A percentile compares a stretch with the other conserved stretches of the same genome.
Evolutionary conservation across 106 monocot genomes (phyloP).

Genomic region (Phalaenopsis equestris): DNA sequence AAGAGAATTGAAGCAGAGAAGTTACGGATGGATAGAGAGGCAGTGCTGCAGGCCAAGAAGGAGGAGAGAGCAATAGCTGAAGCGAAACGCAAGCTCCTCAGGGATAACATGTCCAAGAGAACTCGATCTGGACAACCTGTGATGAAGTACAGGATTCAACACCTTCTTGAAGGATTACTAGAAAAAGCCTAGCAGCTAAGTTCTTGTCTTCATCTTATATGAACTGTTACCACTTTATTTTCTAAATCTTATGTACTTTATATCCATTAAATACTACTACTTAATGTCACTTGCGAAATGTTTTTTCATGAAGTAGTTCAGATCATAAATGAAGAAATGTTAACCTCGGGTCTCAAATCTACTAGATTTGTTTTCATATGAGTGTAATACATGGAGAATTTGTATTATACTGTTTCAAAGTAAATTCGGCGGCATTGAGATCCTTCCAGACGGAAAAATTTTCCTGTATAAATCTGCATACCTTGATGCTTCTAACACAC

Average conservation of each 20-base stretch:
- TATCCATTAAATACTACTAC: too few species aligned
- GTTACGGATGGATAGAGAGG: constrained; percentile 55
- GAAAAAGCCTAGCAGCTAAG: constrained; percentile 5
- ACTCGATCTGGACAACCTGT: constrained; percentile 85
- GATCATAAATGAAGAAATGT: too few species aligned
- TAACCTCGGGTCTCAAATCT: too few species aligned
- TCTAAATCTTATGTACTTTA: not conserved
- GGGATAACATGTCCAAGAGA: constrained; percentile 75
- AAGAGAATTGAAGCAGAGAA: constrained; percentile 60
- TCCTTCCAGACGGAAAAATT: too few species aligned
- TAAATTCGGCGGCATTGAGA: too few species aligned
- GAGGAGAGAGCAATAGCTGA: constrained; percentile 53
- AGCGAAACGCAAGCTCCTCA: constrained; percentile 40
- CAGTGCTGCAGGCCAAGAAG: constrained; percentile 34
- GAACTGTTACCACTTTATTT: not conserved
- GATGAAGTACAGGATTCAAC: constrained; percentile 86
- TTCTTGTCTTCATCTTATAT: not conserved
- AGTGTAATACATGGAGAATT: too few species aligned
- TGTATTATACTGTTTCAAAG: too few species aligned
- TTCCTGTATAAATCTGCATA: too few species aligned
- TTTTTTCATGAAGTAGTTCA: too few species aligned
- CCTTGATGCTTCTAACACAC: too few species aligned
- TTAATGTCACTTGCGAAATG: too few species aligned
- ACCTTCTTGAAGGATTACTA: constrained; percentile 50
- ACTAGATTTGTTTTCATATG: too few species aligned